Evolutionary conservation across 306 rosid genomes (phyloP).

Genomic region (Crataegus laevigata): DNA sequence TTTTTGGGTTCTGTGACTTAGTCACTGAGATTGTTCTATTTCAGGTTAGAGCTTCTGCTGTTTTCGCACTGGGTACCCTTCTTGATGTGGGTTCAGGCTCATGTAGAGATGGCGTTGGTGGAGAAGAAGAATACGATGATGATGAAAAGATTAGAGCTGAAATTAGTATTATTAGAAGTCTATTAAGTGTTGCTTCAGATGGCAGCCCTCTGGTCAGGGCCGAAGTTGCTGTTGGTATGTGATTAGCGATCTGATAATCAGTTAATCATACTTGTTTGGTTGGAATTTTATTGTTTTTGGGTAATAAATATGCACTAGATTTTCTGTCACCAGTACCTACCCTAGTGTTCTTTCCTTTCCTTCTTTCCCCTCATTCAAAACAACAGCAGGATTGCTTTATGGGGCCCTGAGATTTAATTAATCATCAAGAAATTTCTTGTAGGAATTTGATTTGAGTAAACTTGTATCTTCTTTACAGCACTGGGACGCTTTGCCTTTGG

Average conservation of each 20-base stretch:
- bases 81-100: constrained; percentile 77
- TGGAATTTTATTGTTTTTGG: background rate
- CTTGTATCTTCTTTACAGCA: constrained; percentile 40
- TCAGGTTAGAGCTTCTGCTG: constrained; percentile 99
- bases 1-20: constrained; percentile 1
- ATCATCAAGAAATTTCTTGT: background rate
- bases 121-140: constrained; percentile 82
- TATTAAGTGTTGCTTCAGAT: constrained; percentile 79
- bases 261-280: constrained; percentile 2
- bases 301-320: background rate
- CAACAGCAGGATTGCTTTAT: background rate
- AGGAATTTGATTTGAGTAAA: background rate
- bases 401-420: background rate
- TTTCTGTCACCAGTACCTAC: background rate
- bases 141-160: constrained; percentile 81
- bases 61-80: constrained; percentile 87
- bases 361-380: background rate
- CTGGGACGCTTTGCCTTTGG: constrained; percentile 94
- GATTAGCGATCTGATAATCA: constrained; percentile 19
- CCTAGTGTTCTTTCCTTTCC: background rate
- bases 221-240: constrained; percentile 96
- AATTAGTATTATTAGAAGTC: constrained; percentile 71
- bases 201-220: constrained; percentile 99
- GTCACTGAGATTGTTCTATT: constrained; percentile 11
- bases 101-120: constrained; percentile 59